Evolutionary conservation across 257 asterid species (phyloP), one percentile per base, ranked within the genome.

Genomic region (Hygrophila difformis): DNA sequence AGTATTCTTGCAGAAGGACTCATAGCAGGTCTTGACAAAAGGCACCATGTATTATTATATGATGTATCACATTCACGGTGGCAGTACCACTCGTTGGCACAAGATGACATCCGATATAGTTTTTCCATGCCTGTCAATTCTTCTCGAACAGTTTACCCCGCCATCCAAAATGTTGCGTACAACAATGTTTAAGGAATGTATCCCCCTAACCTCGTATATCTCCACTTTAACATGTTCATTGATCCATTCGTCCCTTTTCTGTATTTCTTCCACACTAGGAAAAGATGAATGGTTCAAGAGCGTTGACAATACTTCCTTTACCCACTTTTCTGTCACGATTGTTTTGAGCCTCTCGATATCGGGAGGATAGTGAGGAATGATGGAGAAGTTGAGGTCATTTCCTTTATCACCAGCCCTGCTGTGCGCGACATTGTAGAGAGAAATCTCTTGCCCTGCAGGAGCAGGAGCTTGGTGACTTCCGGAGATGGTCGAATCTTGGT

Each of bases 321-420:
- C 93, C 98, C 98, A 91, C 31, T 71, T 48, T 15, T 66, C 77
- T 18, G 93, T 86, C 42, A 85, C 60, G 39, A 80, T 55, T 71
- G 29, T 60, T 79, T 78, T 82, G 20, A 91, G 79, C 73, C 94
- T 79, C 63, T 66, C 56, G 22, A 91, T 65, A 66, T 91, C 98
- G 4, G 88, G 84, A 17, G 76, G 79, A 54, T 75, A 76, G 59
- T 91, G 82, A 7, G 98, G 98, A 48, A 91, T 82, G 35, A 91
- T 37, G 46, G 98, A 91, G 55, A 86, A 78, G 81, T 82, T 86
- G 26, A 82, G 22, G 57, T 85, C 94, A 23, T 85, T 77, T 61
- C 93, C 98, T 65, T 91, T 91, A 63, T 82, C 98, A 34, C 98
- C 98, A 0, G 87, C 82, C 67, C 96, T 56, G 84, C 94, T 71